phyloP scores from a whole-genome alignment of 2,329 filamentous ascomycete species.

The Exserohilum turcica region DNA sequence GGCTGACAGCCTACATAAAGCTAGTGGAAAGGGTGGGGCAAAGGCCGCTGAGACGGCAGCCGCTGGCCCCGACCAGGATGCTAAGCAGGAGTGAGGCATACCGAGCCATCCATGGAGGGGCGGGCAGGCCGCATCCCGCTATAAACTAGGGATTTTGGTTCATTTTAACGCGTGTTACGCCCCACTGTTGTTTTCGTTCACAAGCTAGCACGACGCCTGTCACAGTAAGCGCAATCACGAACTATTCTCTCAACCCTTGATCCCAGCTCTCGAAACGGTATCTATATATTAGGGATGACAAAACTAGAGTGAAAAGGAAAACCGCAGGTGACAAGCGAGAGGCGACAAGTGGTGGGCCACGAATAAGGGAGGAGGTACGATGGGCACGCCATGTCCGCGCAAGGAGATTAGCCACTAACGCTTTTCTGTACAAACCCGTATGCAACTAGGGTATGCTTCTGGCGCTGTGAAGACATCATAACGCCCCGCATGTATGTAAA shows the following conservation, averaged over 20 bases:
- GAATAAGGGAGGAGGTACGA: background rate
- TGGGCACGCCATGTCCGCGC: background rate
- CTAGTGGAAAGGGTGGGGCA: background rate
- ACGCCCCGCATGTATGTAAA: background rate
- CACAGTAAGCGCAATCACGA: background rate
- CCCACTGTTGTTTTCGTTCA: background rate
- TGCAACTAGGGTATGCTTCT: background rate
- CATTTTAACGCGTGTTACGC: background rate
- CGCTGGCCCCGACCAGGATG: background rate
- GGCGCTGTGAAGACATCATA: background rate
- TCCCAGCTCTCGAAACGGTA: background rate
- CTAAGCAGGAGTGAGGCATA: background rate
- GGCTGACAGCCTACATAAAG: background rate
- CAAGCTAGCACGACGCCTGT: background rate
- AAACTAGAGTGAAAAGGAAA: background rate
- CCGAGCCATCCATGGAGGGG: background rate
- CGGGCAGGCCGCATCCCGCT: background rate
- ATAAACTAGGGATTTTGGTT: background rate
- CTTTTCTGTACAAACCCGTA: background rate
- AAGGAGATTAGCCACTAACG: background rate
- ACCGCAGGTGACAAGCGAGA: background rate
- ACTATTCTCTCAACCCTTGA: background rate
- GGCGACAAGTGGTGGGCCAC: background rate
- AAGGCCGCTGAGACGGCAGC: background rate
- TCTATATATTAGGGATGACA: background rate